phyloP scores from a whole-genome alignment of 2,329 filamentous ascomycete genomes.

The Colletotrichum higginsianum region DNA sequence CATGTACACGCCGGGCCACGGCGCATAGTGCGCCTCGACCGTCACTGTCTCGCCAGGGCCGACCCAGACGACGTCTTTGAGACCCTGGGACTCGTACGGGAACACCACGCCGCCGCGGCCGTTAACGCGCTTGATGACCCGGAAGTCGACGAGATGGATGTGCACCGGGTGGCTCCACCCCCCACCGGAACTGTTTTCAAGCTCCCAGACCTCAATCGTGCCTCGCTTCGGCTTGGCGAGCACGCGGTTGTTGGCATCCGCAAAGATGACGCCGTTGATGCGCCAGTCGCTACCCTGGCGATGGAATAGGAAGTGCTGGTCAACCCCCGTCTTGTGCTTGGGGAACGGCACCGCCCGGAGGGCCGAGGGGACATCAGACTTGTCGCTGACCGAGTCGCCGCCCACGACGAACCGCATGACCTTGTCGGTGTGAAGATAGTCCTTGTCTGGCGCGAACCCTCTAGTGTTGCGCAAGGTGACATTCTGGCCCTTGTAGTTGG shows the following conservation, averaged over 20 bases:
- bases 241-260: slow-evolving; percentile 58
- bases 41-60: slow-evolving; percentile 61
- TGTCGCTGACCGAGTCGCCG: slow-evolving; percentile 49
- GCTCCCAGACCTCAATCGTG: slow-evolving; percentile 58
- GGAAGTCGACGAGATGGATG: slow-evolving; percentile 69
- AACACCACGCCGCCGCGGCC: slow-evolving; percentile 51
- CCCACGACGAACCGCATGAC: slow-evolving; percentile 62
- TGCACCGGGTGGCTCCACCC: slow-evolving; percentile 65
- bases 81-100: slow-evolving; percentile 63
- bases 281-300: slow-evolving; percentile 51
- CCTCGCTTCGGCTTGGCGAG: slow-evolving; percentile 58
- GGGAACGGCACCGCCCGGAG: slow-evolving; percentile 44
- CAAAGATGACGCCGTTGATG: slow-evolving; percentile 61
- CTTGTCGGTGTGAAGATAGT: slow-evolving; percentile 62
- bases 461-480: slow-evolving; percentile 62
- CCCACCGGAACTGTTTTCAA: slow-evolving; percentile 58
- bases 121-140: slow-evolving; percentile 61
- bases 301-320: slow-evolving; percentile 43
- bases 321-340: slow-evolving; percentile 33
- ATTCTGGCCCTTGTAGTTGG: slow-evolving; percentile 62
- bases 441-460: slow-evolving; percentile 55
- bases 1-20: slow-evolving; percentile 66
- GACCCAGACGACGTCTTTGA: slow-evolving; percentile 69
- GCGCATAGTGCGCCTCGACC: slow-evolving; percentile 65
- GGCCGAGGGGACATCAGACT: slow-evolving; percentile 41